Percentiles rank a stretch among this genome's conserved stretches.
Evolutionary conservation across 164 flowering plant genomes (phyloP).

Genomic region (Santalum album): DNA sequence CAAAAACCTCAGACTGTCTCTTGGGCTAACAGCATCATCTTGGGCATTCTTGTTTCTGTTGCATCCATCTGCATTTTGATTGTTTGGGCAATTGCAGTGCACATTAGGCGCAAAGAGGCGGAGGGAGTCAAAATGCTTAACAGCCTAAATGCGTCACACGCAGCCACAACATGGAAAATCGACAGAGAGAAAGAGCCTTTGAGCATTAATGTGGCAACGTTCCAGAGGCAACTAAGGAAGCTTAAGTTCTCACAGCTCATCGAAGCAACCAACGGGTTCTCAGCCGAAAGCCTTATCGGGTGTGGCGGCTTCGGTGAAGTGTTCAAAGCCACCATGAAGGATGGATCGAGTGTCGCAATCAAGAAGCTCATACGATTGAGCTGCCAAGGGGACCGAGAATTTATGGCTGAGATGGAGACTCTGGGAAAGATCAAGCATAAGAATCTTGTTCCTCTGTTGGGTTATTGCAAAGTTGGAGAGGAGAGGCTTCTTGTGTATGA

Average conservation of each 20-base stretch:
- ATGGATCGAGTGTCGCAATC: slow-evolving; percentile 61
- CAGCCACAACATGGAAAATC: slow-evolving; percentile 89
- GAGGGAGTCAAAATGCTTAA: slow-evolving; percentile 64
- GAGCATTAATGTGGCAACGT: slow-evolving; percentile 70
- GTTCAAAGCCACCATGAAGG: slow-evolving; percentile 53
- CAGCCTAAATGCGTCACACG: slow-evolving; percentile 50
- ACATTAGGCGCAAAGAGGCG: slow-evolving; percentile 53
- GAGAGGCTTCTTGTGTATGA: slow-evolving; percentile 66
- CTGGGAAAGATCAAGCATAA: slow-evolving; percentile 65
- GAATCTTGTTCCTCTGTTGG: slow-evolving; percentile 56
- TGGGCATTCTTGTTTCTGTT: slow-evolving; percentile 61
- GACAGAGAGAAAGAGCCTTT: slow-evolving; percentile 83
- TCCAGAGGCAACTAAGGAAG: slow-evolving; percentile 52
- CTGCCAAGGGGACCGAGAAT: slow-evolving; percentile 65
- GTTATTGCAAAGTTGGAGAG: slow-evolving; percentile 71
- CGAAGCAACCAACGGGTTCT: slow-evolving; percentile 70
- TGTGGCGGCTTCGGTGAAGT: slow-evolving; percentile 72
- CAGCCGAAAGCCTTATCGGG: slow-evolving; percentile 59
- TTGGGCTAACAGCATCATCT: slow-evolving; percentile 73
- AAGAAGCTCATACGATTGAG: slow-evolving; percentile 59
- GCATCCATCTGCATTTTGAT: slow-evolving; percentile 57
- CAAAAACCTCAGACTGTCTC: slow-evolving; percentile 26
- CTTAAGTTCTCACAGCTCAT: slow-evolving; percentile 60
- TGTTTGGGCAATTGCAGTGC: slow-evolving; percentile 75
- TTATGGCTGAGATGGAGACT: slow-evolving; percentile 81